Evolutionary conservation across 768 basidiomycete species (phyloP), one percentile per base, ranked within the genome.

Genomic region (Pholiota microspora): DNA sequence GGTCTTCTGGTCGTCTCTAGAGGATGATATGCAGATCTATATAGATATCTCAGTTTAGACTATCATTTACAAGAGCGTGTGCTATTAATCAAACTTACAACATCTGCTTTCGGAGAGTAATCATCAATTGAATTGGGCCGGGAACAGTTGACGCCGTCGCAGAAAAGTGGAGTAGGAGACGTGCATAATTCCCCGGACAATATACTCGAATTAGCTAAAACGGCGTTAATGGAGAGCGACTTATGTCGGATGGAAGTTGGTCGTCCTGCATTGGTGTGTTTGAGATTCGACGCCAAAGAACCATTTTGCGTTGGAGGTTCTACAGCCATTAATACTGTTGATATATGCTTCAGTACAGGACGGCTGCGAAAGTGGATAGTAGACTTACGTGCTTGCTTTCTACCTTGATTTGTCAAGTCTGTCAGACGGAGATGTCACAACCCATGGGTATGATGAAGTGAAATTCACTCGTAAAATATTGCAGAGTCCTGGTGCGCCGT

Each of bases 21-120:
- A 51, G 8, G 51, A 51, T 13, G 51, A 51, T 42, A 51, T 15
- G 15, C 51, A 51, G 3, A 51, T 38, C 51, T 51, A 24, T 25
- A 42, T 15, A 18, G 4, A 44, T 3, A 21, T 7, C 7, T 15
- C 23, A 24, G 12, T 42, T 10, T 15, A 31, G 16, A 24, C 7
- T 23, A 12, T 23, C 8, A 18, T 15, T 15, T 13, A 44, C 12
- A 29, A 44, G 18, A 18, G 13, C 12, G 16, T 44, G 7, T 4
- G 40, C 12, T n/a, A n/a, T 6, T 12, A 31, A 12, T 23, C 8
- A 16, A 29, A 31, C 51, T 44, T 7, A 51, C 51, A 29, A 51
- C 31, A 15, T 51, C 51, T 15, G 51, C 40, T 21, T 18, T 42
- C 18, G 7, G 27, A 8, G 23, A 0, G 6, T 10, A 15, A n/a